A percentile compares a stretch with the other conserved stretches of the same genome.
These are phyloP conservation scores for Penicillium sp. DNA, from an alignment of 2,329 filamentous ascomycete genomes.

Conservation along the genomic window DNA sequence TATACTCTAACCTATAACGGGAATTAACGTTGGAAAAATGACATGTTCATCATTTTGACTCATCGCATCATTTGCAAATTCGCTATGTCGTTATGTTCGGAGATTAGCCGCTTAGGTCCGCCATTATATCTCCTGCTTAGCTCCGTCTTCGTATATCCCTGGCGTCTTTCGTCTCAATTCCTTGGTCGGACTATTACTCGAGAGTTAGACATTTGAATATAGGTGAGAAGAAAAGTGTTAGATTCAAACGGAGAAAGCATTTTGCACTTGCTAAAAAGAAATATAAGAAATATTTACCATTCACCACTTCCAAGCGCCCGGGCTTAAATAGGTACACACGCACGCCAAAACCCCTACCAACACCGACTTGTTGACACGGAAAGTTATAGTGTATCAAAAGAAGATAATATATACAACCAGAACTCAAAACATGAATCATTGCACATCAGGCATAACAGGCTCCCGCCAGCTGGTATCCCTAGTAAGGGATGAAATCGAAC, in stretches of 20 bases:
- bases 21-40: not conserved
- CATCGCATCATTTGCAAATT: not conserved
- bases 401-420: not conserved
- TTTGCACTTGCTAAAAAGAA: not conserved
- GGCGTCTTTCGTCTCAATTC: not conserved
- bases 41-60: not conserved
- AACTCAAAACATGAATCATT: conserved; percentile 14
- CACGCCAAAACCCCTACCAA: not conserved
- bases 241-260: not conserved
- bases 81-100: not conserved
- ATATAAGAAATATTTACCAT: not conserved
- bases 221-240: not conserved
- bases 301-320: not conserved
- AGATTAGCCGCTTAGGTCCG: not conserved
- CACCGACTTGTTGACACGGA: not conserved
- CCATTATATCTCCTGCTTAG: not conserved
- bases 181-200: not conserved
- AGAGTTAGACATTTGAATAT: not conserved
- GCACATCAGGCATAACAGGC: conserved; percentile 13
- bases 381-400: not conserved
- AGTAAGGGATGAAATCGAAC: conserved; percentile 31
- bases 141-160: not conserved
- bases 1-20: not conserved
- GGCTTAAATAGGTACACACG: not conserved
- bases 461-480: not conserved